Conservation (phyloP, 2,329 filamentous ascomycete genomes). For the Cladophialophora psammophila region DNA sequence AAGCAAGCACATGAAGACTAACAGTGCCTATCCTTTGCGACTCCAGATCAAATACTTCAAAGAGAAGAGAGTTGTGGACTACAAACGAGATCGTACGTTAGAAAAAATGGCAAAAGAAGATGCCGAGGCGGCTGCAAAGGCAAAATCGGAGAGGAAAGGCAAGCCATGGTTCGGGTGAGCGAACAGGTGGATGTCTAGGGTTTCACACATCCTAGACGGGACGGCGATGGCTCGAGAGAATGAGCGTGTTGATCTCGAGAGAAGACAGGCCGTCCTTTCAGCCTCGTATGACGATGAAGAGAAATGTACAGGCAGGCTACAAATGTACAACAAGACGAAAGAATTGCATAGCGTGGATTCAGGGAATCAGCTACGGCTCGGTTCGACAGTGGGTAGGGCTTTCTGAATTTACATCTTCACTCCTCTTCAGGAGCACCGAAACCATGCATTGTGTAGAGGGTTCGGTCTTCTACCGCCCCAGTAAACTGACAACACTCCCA, state of each 20-base stretch:
- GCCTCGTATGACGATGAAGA: neutral
- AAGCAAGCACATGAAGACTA: neutral
- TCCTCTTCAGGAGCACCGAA: neutral
- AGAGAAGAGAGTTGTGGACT: conserved; percentile 90
- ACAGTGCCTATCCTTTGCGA: conserved; percentile 7
- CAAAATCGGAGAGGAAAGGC: conserved; percentile 49
- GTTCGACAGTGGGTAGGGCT: conserved; percentile 1
- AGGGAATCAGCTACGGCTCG: neutral
- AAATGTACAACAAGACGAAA: conserved; percentile 4
- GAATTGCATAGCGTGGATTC: conserved; percentile 18
- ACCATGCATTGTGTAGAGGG: neutral
- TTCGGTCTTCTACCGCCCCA: conserved; percentile 43
- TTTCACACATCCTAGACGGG: neutral
- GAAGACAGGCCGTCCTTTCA: neutral
- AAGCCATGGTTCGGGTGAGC: conserved; percentile 40
- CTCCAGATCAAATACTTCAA: conserved; percentile 93
- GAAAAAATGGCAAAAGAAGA: conserved; percentile 77
- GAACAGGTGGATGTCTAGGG: conserved; percentile 4
- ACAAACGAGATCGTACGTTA: conserved; percentile 81
- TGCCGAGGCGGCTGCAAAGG: conserved; percentile 65
- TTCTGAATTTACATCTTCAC: conserved; percentile 14
- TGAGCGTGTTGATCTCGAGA: neutral
- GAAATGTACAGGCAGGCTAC: conserved; percentile 7
- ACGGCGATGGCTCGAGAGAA: neutral
- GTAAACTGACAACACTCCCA: conserved; percentile 74